Conservation (phyloP, 2,329 filamentous ascomycete genomes). For the Fusarium sp. region DNA sequence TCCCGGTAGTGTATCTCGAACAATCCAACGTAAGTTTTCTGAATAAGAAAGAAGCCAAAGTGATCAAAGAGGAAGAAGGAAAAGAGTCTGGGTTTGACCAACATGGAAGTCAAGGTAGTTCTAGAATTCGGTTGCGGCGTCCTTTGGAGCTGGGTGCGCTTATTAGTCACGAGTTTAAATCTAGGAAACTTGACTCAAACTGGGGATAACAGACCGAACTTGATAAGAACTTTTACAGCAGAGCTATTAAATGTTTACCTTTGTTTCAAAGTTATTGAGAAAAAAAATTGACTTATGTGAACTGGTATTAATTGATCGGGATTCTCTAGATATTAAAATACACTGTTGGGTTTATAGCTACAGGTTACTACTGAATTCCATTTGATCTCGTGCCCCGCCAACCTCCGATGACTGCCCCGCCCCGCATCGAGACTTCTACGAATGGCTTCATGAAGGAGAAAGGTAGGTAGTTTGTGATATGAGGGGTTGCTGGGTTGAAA, state of each 20-base stretch:
- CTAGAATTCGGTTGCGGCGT: slow-evolving; percentile 11
- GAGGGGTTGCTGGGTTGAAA: not conserved
- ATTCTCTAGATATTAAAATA: not conserved
- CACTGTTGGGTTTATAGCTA: slow-evolving; percentile 18
- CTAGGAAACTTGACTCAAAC: slow-evolving; percentile 12
- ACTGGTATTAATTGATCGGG: not conserved
- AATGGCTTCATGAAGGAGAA: not conserved
- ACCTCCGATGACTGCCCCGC: slow-evolving; percentile 17
- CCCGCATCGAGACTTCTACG: slow-evolving; percentile 18
- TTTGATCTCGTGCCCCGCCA: slow-evolving; percentile 28
- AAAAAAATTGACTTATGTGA: not conserved
- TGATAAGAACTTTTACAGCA: not conserved
- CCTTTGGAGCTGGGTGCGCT: slow-evolving; percentile 18
- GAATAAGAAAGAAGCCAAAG: not conserved
- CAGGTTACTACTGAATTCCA: slow-evolving; percentile 30
- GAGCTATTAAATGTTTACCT: not conserved
- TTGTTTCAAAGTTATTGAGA: not conserved
- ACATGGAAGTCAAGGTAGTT: slow-evolving; percentile 1
- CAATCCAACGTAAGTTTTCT: not conserved
- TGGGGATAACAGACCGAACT: slow-evolving; percentile 1
- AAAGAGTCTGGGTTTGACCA: not conserved
- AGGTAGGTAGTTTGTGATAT: not conserved
- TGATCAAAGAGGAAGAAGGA: not conserved
- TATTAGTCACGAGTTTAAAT: slow-evolving; percentile 33
- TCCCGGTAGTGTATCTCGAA: not conserved